Base-by-base conservation (phyloP, 2,329 filamentous ascomycete species). In the Diaporthe destruens region DNA sequence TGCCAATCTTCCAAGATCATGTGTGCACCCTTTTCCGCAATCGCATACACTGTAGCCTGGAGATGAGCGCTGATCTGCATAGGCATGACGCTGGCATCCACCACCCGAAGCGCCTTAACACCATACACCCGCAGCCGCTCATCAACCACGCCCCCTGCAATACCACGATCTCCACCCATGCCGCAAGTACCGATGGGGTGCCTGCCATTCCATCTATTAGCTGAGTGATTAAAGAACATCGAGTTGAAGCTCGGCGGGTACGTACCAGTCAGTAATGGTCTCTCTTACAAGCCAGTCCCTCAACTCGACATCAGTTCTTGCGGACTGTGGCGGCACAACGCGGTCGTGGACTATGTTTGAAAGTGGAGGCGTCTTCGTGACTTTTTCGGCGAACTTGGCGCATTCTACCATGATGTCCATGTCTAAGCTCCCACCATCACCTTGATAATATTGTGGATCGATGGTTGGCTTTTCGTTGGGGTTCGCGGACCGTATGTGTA, bases 21-120 rank as follows among this genome's bases (percentile, higher is more conserved):
- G 3, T 71, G 55, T 61, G 82, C 78, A 8, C 71, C 77, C 78
- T 85, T 87, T 77, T 88, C 87, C 6, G 80, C 86, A 75, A 87
- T 79, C 78, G 85, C 86, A 76, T 88, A 88, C 3, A 88, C 85
- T 0, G 84, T 83, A 71, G 85, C 85, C 75, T 88, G 85, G 49
- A 87, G 83, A 11, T 86, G 81, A 9, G 75, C 84, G 82, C 77
- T 85, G 80, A 71, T 83, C 81, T 80, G 84, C 81, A 87, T 78
- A 3, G 86, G 86, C 71, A 87, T 82, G 7, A 86, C 76, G 8
- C 83, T 85, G 0, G 86, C 85, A 77, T 88, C 86, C 7, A 83
- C 82, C 0, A 87, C 82, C 6, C 85, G 80, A 29, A 88, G 77
- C 29, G 82, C 82, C 69, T 82, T 81, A 23, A 87, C 79, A 0